These are phyloP conservation scores for Podospora anserina DNA, from an alignment of 495 filamentous ascomycete genomes.

Conservation along the genomic window DNA sequence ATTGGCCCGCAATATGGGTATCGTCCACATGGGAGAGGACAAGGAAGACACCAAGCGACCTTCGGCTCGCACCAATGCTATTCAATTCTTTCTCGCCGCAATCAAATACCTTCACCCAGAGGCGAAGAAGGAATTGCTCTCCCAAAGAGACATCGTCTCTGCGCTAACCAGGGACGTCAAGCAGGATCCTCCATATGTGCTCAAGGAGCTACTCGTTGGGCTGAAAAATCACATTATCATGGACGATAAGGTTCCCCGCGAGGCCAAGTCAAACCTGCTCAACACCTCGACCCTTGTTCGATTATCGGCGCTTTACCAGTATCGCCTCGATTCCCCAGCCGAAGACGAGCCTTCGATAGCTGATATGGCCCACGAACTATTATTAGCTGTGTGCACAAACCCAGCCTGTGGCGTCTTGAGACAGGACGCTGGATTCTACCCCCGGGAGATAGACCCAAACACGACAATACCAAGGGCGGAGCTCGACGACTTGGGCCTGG, in stretches of 20 bases:
- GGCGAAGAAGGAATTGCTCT: conserved; percentile 71
- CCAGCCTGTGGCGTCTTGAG: conserved; percentile 66
- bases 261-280: conserved; percentile 69
- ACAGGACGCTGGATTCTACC: conserved; percentile 68
- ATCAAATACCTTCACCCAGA: conserved; percentile 66
- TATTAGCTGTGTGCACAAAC: conserved; percentile 69
- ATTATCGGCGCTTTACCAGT: conserved; percentile 69
- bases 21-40: conserved; percentile 50
- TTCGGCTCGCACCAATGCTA: conserved; percentile 71
- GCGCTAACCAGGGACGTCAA: conserved; percentile 66
- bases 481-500: conserved; percentile 64
- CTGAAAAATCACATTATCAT: conserved; percentile 64
- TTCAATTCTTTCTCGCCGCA: conserved; percentile 69
- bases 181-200: conserved; percentile 68
- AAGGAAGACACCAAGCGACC: conserved; percentile 56
- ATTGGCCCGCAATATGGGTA: conserved; percentile 59
- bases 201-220: conserved; percentile 62
- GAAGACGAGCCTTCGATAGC: conserved; percentile 46
- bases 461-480: conserved; percentile 34
- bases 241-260: conserved; percentile 64
- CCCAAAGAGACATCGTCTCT: conserved; percentile 65
- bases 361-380: conserved; percentile 63
- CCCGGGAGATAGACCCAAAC: conserved; percentile 61
- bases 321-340: conserved; percentile 37
- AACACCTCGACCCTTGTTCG: conserved; percentile 65